These are phyloP conservation scores for Starmera caribaea DNA, from an alignment of 805 yeast genomes.

Conservation along the genomic window DNA sequence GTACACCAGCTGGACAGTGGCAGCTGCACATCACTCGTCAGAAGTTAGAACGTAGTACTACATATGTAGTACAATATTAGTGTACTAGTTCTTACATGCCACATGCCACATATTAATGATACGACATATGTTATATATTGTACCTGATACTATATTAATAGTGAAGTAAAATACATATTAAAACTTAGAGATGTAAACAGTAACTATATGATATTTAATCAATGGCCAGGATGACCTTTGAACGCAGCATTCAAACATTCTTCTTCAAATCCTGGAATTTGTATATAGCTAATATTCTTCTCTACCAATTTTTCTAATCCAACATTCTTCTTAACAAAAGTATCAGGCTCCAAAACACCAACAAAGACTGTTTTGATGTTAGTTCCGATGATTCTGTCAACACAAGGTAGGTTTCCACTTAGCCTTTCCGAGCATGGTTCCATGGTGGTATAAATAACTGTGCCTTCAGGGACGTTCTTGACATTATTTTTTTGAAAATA, in stretches of 20 bases:
- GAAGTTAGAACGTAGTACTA: no score
- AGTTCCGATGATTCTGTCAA: slow-evolving; percentile 58
- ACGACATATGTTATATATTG: no score
- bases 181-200: not conserved
- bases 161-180: no score
- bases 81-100: no score
- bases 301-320: slow-evolving; percentile 46
- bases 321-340: slow-evolving; percentile 71
- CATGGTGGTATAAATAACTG: slow-evolving; percentile 89
- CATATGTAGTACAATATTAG: no score
- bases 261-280: slow-evolving; percentile 76
- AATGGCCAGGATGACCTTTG: slow-evolving; percentile 44
- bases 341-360: slow-evolving; percentile 86
- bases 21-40: no score
- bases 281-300: slow-evolving; percentile 59
- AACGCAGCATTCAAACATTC: slow-evolving; percentile 60
- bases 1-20: no score
- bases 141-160: no score
- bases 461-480: slow-evolving; percentile 54
- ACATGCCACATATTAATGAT: no score
- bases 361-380: slow-evolving; percentile 70
- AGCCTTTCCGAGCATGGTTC: slow-evolving; percentile 89
- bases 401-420: slow-evolving; percentile 87
- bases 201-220: slow-evolving; percentile 16
- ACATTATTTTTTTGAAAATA: slow-evolving; percentile 32